Conservation (phyloP, 148 eudicot genomes). For the Cornus suecica region DNA sequence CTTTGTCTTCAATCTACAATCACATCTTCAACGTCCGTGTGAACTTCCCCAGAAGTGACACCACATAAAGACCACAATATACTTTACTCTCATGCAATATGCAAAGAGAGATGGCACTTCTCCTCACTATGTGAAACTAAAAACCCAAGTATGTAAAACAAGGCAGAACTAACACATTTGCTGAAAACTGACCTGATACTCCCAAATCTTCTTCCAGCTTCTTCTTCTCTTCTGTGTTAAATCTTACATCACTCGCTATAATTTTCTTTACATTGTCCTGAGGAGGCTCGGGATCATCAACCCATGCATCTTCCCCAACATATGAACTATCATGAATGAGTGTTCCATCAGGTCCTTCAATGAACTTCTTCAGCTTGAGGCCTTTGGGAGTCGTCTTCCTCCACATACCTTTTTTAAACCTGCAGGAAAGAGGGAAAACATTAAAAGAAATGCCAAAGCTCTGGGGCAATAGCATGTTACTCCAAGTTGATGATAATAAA, state of each 20-base stretch:
- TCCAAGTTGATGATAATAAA: not conserved
- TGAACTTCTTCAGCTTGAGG: constrained; percentile 69
- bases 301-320: constrained; percentile 96
- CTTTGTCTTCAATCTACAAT: too few species aligned
- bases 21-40: too few species aligned
- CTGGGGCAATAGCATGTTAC: not conserved
- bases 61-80: too few species aligned
- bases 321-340: constrained; percentile 71
- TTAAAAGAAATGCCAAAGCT: not conserved
- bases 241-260: constrained; percentile 39
- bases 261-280: constrained; percentile 40
- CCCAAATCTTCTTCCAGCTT: constrained; percentile 46
- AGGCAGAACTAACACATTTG: not conserved
- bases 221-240: constrained; percentile 50
- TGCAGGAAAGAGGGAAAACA: constrained; percentile 19
- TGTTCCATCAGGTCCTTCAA: constrained; percentile 73
- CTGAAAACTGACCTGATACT: constrained; percentile 53
- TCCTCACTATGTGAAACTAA: too few species aligned
- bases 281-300: constrained; percentile 51
- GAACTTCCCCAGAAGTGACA: too few species aligned
- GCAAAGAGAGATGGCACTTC: too few species aligned
- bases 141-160: not conserved
- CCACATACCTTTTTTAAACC: constrained; percentile 83
- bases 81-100: too few species aligned
- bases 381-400: constrained; percentile 86